Base-by-base conservation (phyloP, 2,329 filamentous ascomycete species). In the Plenodomus biglobosus region DNA sequence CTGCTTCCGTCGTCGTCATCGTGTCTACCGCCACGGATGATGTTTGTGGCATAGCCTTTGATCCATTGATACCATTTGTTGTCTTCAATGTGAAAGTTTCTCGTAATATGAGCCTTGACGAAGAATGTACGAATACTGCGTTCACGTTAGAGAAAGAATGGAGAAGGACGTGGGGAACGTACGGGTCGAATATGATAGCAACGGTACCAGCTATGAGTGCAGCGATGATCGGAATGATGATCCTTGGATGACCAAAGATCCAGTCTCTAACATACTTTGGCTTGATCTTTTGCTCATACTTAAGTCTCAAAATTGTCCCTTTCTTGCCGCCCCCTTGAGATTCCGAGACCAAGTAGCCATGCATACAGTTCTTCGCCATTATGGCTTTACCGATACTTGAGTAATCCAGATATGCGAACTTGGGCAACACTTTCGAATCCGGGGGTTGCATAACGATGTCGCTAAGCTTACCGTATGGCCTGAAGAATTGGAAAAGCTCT, bases 331-430 rank as follows among this genome's bases (percentile, higher is more conserved):
- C 90, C 3, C 88, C 89, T 35, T 82, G 77, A 5, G 70, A 71
- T 60, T 90, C 86, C 0, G 78, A 70, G 1, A 96, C 83, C 2
- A 85, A 77, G 51, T 88, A 88, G 0, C 92, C 92, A 69, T 99
- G 94, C 74, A 96, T 80, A 64, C 92, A 97, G 62, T 95, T 96
- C 60, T 89, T 86, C 0, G 92, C 91, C 83, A 94, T 90, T 46
- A 95, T 87, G 6, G 91, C 87, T 62, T 88, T 86, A 30, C 88
- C 81, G 13, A 88, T 78, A 7, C 82, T 79, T 1, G 83, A 78
- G 62, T 94, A 97, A 64, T 91, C 88, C 18, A 97, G 73, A 44
- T 85, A 83, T 0, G 92, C 91, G 70, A 84, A 96, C 61, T 85
- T 86, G 0, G 94, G 92, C 2, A 88, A 65, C 1, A 90, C 77